These are phyloP conservation scores for Coelastrella sp. DNA, from an alignment of 139 green algal genomes.

Conservation along the genomic window DNA sequence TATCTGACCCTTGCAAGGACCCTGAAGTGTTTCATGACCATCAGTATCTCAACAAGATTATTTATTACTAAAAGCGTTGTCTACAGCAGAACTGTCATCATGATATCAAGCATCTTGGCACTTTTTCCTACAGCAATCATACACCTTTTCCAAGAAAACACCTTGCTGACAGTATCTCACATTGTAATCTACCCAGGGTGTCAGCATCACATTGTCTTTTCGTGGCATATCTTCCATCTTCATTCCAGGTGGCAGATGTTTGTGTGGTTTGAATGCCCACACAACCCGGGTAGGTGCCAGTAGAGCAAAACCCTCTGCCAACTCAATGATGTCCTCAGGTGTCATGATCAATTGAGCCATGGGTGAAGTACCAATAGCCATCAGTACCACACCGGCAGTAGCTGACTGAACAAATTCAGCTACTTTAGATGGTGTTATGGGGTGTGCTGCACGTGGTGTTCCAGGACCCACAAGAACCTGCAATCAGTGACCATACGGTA, in stretches of 20 bases:
- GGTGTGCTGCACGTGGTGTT: constrained; percentile 8
- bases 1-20: not conserved
- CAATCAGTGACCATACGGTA: too few relatives aligned
- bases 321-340: not conserved
- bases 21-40: too few relatives aligned
- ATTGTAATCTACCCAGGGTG: constrained; percentile 31
- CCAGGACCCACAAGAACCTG: constrained; percentile 19
- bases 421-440: not conserved
- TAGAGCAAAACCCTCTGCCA: constrained; percentile 13
- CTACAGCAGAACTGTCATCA: too few relatives aligned
- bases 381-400: not conserved
- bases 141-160: too few relatives aligned
- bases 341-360: not conserved
- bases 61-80: too few relatives aligned
- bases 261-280: constrained; percentile 12
- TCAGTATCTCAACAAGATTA: not conserved
- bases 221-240: not conserved
- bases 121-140: too few relatives aligned
- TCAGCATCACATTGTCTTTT: not conserved
- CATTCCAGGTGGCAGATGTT: not conserved
- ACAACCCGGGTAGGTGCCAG: constrained; percentile 26
- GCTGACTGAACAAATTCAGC: constrained; percentile 2
- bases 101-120: too few relatives aligned
- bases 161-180: not conserved
- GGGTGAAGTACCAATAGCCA: constrained; percentile 9